Percentiles rank a stretch among this genome's conserved stretches.
Conservation (phyloP, 495 filamentous ascomycete species). For the Peziza echinospora region DNA sequence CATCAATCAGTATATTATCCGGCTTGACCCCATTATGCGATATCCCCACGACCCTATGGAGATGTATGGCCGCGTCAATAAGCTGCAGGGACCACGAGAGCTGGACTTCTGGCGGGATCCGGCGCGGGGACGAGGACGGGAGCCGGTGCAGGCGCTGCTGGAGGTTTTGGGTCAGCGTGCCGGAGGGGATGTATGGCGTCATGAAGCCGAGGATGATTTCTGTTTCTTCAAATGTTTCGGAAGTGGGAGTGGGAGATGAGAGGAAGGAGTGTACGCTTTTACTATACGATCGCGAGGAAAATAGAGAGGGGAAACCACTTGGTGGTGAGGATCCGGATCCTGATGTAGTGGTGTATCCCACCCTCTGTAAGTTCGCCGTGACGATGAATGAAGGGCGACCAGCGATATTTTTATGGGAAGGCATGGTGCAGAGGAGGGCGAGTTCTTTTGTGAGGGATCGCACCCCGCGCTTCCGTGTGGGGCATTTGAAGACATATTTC, state of each 20-base stretch:
- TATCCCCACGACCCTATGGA: neutral
- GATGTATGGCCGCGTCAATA: neutral
- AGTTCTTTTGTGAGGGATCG: no score
- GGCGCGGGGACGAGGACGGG: neutral
- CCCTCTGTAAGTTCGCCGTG: no score
- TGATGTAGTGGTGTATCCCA: no score
- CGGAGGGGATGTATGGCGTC: neutral
- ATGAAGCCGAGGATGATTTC: neutral
- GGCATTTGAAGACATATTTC: neutral
- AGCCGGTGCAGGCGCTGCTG: neutral
- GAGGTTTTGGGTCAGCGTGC: neutral
- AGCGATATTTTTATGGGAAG: neutral
- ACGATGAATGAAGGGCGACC: neutral
- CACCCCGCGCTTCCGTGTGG: no score
- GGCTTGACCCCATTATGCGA: neutral
- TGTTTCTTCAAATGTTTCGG: neutral
- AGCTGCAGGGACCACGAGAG: neutral
- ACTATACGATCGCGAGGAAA: neutral
- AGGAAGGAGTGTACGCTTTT: neutral
- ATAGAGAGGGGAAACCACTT: no score
- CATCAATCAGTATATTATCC: neutral
- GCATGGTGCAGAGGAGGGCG: neutral
- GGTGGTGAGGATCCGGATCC: no score
- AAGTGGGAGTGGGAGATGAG: neutral
- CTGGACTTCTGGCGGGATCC: neutral